A percentile compares a stretch with the other conserved stretches of the same genome.
phyloP scores from a whole-genome alignment of 495 filamentous ascomycete species.

The Trichoderma virens region DNA sequence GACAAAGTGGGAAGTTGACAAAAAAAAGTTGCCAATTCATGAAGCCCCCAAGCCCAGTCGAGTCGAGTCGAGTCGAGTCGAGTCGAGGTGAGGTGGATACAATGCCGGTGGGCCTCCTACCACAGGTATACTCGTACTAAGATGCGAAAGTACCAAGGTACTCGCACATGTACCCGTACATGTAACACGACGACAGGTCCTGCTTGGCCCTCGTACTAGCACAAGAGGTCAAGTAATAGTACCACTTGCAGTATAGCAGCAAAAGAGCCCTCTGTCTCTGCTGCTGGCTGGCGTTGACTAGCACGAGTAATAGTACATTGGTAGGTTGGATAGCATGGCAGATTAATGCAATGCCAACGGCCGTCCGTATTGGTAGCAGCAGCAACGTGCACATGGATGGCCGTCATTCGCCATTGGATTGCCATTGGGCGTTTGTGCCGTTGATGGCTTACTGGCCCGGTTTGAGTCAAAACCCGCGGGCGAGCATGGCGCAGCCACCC shows the following conservation, averaged over 20 bases:
- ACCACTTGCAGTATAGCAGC: too few species aligned
- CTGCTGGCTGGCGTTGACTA: not conserved
- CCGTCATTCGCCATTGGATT: not conserved
- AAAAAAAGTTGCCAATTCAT: not conserved
- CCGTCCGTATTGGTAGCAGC: too few species aligned
- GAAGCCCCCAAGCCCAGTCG: not conserved
- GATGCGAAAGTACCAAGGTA: too few species aligned
- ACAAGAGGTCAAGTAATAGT: too few species aligned
- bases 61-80: not conserved
- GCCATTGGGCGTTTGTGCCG: conserved; percentile 3
- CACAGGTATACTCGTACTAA: too few species aligned
- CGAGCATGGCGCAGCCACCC: not conserved
- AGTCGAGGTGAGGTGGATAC: not conserved
- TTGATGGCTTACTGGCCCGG: not conserved
- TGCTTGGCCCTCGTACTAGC: too few species aligned
- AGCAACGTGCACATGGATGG: too few species aligned
- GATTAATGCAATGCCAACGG: not conserved
- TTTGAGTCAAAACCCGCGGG: conserved; percentile 4
- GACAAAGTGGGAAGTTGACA: not conserved
- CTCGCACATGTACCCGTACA: too few species aligned
- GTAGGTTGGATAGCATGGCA: not conserved
- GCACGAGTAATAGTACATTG: not conserved
- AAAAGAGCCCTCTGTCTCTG: too few species aligned
- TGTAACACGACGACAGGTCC: too few species aligned
- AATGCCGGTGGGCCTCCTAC: not conserved